Conservation (phyloP, 495 filamentous ascomycete species). For the Tuber microsphaerosporum region DNA sequence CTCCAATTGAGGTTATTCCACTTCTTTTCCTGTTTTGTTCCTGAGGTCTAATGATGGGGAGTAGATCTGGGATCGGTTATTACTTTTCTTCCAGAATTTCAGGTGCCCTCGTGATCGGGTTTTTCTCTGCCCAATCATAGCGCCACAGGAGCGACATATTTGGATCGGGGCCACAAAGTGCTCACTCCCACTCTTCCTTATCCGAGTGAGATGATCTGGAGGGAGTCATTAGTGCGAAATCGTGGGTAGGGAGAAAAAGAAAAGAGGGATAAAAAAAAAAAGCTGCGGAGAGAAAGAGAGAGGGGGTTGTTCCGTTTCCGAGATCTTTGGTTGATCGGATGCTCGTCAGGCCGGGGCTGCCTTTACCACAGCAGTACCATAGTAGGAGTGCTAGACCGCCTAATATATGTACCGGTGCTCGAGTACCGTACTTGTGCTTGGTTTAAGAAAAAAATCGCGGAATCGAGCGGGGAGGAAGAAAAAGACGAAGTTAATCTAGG, state of each 20-base stretch:
- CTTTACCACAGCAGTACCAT: neutral
- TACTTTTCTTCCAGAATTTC: neutral
- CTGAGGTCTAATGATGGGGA: neutral
- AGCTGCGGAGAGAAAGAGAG: neutral
- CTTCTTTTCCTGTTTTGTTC: slow-evolving; percentile 14
- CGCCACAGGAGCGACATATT: slow-evolving; percentile 1
- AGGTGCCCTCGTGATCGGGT: neutral
- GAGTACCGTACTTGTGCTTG: neutral
- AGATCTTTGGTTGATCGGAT: neutral
- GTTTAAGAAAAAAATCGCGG: neutral
- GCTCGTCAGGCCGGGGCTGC: neutral
- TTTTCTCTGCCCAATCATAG: neutral
- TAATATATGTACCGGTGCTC: no score
- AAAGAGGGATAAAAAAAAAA: neutral
- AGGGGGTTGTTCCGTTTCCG: neutral
- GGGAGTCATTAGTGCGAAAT: neutral
- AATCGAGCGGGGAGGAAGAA: neutral
- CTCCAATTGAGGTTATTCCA: slow-evolving; percentile 13
- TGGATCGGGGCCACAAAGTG: neutral
- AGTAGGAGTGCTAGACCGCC: neutral
- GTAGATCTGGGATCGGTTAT: slow-evolving; percentile 2
- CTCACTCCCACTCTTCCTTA: neutral
- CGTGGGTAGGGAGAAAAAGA: neutral
- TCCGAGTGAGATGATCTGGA: neutral
- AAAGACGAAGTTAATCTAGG: neutral